Conservation (phyloP, 1,284 basidiomycete genomes). For the Apiotrichum brassicae region DNA sequence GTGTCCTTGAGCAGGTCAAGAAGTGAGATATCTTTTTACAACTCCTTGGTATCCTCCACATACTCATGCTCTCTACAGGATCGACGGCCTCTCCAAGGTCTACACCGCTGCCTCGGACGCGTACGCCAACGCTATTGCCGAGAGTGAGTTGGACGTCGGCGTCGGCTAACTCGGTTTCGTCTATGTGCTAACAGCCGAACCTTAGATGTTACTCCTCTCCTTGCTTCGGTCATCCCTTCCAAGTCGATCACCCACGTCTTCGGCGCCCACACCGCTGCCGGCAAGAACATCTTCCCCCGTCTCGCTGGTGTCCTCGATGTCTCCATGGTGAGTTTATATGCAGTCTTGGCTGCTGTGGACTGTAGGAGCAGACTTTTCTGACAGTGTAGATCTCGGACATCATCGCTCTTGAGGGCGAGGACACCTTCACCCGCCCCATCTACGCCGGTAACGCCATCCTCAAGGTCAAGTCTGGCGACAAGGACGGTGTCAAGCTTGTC, state of each 20-base stretch:
- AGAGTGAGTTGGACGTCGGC: constrained; percentile 36
- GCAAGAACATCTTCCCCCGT: constrained; percentile 73
- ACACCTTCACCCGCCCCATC: constrained; percentile 84
- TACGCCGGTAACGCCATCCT: constrained; percentile 98
- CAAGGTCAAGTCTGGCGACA: constrained; percentile 71
- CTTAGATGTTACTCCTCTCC: constrained; percentile 51
- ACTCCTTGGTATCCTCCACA: background rate
- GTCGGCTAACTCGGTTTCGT: background rate
- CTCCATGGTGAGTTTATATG: constrained; percentile 48
- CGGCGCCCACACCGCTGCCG: constrained; percentile 67
- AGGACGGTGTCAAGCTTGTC: constrained; percentile 75
- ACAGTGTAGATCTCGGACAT: constrained; percentile 76
- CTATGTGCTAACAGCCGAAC: constrained; percentile 4
- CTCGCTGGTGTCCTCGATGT: constrained; percentile 80
- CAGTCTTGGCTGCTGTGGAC: too few species aligned
- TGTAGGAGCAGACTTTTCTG: too few species aligned
- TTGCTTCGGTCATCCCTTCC: constrained; percentile 50
- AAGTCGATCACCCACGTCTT: constrained; percentile 75
- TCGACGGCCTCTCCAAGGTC: constrained; percentile 48
- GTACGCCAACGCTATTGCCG: constrained; percentile 47
- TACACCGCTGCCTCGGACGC: constrained; percentile 47
- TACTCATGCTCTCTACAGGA: constrained; percentile 24
- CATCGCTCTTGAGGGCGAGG: constrained; percentile 72
- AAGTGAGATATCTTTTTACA: constrained; percentile 53
- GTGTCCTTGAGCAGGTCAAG: constrained; percentile 67